Base-by-base conservation (phyloP, 352 stramenopile species). In the Pythium rishiriense region DNA sequence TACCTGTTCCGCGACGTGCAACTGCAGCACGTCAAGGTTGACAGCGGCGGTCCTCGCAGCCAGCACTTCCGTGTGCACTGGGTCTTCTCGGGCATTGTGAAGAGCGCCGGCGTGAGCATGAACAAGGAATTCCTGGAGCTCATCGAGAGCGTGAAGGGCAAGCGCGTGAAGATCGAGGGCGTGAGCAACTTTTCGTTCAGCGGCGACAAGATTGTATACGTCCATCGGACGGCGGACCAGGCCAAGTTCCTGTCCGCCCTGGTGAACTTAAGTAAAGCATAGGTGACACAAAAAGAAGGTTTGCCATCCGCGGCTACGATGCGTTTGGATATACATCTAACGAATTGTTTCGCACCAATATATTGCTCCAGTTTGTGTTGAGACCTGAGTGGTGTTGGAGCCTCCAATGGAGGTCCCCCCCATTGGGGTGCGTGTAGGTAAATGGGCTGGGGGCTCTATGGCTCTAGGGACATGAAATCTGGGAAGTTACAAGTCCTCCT, bases 161-260 rank as follows among this genome's bases (percentile, higher is more conserved):
- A 78, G 46, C 81, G 78, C 37, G 83, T 94, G 29, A 88, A 78
- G 48, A 93, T 94, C 54, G 86, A 94, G 53, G 86, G 86, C 26
- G 86, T 94, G 17, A 93, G 84, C 81, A 94, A 92, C 74, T 94
- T 91, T 35, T 93, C 84, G 7, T 94, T 94, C 60, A 91, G 80
- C 51, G 81, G 83, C 21, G 82, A 94, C 80, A 94, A 94, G 66
- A 93, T 94, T 66, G 84, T 93, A 60, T 94, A 94, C 62, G 85
- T 94, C 50, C 86, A 94, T 63, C 86, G 86, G 14, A 94, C 84
- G 28, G 86, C 84, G n/a, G 86, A 94, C 72, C 86, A 94, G 64
- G 86, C 86, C 65, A 94, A 94, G 79, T 91, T 94, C 62, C 69
- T 94, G 39, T 93, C 85, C 43, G 80, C 82, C 6, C 75, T 94